Evolutionary conservation across 306 rosid genomes (phyloP).

Genomic region (Aeschynomene evenia): DNA sequence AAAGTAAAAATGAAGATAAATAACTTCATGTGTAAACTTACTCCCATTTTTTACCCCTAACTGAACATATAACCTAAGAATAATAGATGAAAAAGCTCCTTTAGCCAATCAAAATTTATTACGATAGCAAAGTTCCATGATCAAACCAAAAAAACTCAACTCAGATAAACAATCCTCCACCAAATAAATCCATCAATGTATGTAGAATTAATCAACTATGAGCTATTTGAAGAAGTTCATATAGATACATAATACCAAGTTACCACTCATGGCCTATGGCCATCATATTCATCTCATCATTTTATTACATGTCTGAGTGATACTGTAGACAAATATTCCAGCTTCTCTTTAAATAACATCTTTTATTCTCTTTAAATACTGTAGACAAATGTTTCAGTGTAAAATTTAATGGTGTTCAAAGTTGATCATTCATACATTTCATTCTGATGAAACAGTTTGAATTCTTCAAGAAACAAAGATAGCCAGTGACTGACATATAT

Average conservation of each 20-base stretch:
- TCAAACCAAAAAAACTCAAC: background rate
- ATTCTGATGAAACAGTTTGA: background rate
- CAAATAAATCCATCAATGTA: constrained; percentile 9
- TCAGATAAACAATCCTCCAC: constrained; percentile 8
- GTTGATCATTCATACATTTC: constrained; percentile 23
- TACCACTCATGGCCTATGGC: background rate
- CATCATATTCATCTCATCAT: constrained; percentile 1
- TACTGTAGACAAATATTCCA: constrained; percentile 10
- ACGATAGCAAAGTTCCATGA: background rate
- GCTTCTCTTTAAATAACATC: background rate
- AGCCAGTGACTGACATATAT: constrained; percentile 4
- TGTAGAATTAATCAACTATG: background rate
- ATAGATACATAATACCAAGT: background rate
- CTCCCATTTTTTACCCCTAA: too few species aligned
- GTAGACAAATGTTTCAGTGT: constrained; percentile 4
- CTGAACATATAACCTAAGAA: too few species aligned
- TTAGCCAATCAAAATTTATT: background rate
- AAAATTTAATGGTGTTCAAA: background rate
- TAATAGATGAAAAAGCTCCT: background rate
- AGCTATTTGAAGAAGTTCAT: background rate
- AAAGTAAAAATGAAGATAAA: too few species aligned
- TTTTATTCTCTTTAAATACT: constrained; percentile 18
- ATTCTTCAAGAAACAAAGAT: constrained; percentile 6
- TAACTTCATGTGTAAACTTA: too few species aligned
- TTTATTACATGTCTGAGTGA: background rate